Percentiles rank a stretch among this genome's conserved stretches.
These are phyloP conservation scores for Russula dissimulans DNA, from an alignment of 768 basidiomycete genomes.

Conservation along the genomic window DNA sequence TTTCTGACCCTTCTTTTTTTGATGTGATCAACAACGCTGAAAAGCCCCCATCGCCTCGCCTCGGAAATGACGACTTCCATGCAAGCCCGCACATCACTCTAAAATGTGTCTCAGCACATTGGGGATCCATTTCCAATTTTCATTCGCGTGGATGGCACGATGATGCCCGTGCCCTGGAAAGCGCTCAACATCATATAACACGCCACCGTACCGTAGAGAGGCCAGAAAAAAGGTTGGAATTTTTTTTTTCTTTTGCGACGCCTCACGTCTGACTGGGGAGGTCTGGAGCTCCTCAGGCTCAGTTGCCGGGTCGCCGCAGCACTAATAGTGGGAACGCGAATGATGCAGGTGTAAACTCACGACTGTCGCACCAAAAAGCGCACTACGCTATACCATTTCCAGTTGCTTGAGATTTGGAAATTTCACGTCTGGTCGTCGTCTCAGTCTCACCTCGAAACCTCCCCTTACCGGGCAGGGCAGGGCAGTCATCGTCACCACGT, in stretches of 20 bases:
- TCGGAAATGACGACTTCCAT: background rate
- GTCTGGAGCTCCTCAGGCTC: constrained; percentile 3
- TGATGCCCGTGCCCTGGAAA: no score
- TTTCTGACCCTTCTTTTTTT: no score
- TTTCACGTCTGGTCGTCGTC: background rate
- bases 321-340: background rate
- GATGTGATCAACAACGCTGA: no score
- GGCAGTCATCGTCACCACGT: background rate
- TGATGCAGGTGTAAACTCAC: background rate
- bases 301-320: constrained; percentile 3
- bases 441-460: no score
- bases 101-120: background rate
- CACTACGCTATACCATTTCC: background rate
- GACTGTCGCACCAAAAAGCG: background rate
- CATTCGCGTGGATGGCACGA: no score
- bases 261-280: no score
- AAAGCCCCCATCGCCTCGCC: no score
- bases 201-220: background rate
- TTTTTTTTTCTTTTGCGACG: background rate
- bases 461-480: no score
- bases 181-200: no score
- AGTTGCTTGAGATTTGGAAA: background rate
- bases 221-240: background rate
- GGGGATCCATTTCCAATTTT: background rate
- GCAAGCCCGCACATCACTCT: background rate